phyloP scores from a whole-genome alignment of 176 grass and related monocot species.

The Carex cristatella region DNA sequence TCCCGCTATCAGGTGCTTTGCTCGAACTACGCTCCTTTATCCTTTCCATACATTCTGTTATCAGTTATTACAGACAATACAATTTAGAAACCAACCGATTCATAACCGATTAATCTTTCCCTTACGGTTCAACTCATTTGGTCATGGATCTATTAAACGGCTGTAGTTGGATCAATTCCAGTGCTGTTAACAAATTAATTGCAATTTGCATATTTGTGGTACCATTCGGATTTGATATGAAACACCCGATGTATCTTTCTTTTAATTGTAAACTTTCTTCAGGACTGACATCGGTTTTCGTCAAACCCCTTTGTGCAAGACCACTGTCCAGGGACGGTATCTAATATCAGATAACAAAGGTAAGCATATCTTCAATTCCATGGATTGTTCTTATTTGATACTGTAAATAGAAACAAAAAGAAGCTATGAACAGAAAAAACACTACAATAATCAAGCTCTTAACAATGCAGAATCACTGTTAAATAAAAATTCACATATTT shows the following conservation, averaged over 20 bases:
- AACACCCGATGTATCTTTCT: not conserved
- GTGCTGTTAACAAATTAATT: not conserved
- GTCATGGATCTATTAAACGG: not conserved
- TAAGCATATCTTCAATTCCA: slow-evolving; percentile 16
- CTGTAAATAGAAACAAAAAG: not conserved
- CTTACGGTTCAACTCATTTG: not conserved
- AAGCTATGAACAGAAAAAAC: not conserved
- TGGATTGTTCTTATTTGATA: not conserved
- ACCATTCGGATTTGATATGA: not conserved
- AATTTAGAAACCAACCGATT: not conserved
- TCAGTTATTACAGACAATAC: not conserved
- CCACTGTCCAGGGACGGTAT: slow-evolving; percentile 76
- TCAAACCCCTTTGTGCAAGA: slow-evolving; percentile 47
- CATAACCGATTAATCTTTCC: not conserved
- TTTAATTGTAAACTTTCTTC: slow-evolving; percentile 10
- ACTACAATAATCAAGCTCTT: not conserved
- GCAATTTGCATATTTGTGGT: not conserved
- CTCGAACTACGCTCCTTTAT: not conserved
- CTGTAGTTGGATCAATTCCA: not conserved
- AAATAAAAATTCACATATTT: not conserved
- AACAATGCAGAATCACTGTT: not conserved
- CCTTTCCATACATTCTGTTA: not conserved
- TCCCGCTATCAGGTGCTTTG: slow-evolving; percentile 3
- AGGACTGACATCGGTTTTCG: slow-evolving; percentile 69
- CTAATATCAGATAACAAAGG: slow-evolving; percentile 92